phyloP scores from a whole-genome alignment of 352 stramenopile species.

The Pythium chondricola region DNA sequence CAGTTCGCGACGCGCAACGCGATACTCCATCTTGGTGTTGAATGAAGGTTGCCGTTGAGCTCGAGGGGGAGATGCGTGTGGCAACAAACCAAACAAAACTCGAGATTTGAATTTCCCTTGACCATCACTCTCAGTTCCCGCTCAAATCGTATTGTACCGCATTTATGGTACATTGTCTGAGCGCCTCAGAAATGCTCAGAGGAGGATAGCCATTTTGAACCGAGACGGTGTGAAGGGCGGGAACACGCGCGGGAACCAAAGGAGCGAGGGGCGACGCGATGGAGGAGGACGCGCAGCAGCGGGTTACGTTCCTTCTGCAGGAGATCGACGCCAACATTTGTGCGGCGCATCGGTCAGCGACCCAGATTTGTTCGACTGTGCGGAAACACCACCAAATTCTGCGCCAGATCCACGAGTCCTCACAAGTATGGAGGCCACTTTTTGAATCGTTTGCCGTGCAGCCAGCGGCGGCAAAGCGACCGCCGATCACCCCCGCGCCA shows the following conservation, averaged over 20 bases:
- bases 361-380: slow-evolving; percentile 66
- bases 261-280: too few relatives aligned
- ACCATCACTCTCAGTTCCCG: too few relatives aligned
- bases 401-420: slow-evolving; percentile 63
- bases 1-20: slow-evolving; percentile 50
- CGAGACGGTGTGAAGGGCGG: too few relatives aligned
- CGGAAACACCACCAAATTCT: slow-evolving; percentile 71
- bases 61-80: too few relatives aligned
- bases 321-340: slow-evolving; percentile 84
- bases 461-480: slow-evolving; percentile 23
- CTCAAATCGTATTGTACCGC: too few relatives aligned
- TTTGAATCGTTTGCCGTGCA: slow-evolving; percentile 67
- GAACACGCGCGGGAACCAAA: too few relatives aligned
- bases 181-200: too few relatives aligned
- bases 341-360: slow-evolving; percentile 66
- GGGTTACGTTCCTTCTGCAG: slow-evolving; percentile 78
- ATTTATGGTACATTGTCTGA: too few relatives aligned
- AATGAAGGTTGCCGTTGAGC: too few relatives aligned
- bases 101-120: too few relatives aligned
- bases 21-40: slow-evolving; percentile 28
- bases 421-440: slow-evolving; percentile 69
- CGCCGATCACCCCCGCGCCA: slow-evolving; percentile 35
- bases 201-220: too few relatives aligned
- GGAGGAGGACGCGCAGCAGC: slow-evolving; percentile 72
- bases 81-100: too few relatives aligned